Conservation (phyloP, 2,329 filamentous ascomycete genomes). For the Trichothecium roseum region DNA sequence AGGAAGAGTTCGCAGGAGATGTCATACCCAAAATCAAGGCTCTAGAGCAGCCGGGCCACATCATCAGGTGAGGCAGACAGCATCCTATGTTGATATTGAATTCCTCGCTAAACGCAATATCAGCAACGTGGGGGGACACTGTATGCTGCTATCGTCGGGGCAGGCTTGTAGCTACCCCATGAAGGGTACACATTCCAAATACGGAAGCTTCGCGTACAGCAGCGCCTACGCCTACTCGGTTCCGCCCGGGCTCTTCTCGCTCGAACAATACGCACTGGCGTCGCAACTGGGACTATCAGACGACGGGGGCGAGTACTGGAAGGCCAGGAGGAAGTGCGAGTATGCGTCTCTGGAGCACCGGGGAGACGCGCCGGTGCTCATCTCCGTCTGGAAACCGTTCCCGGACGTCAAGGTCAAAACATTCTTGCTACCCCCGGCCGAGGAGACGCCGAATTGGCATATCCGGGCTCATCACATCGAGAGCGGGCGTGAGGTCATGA, state of each 20-base stretch:
- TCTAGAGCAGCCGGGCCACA: slow-evolving; percentile 61
- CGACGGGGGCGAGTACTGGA: slow-evolving; percentile 71
- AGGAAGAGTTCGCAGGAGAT: slow-evolving; percentile 49
- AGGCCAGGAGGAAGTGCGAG: slow-evolving; percentile 58
- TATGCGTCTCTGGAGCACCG: slow-evolving; percentile 51
- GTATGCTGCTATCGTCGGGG: slow-evolving; percentile 64
- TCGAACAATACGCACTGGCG: slow-evolving; percentile 68
- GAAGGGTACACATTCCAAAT: slow-evolving; percentile 73
- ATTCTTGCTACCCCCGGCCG: slow-evolving; percentile 51
- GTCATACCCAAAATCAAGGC: slow-evolving; percentile 49
- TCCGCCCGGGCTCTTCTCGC: slow-evolving; percentile 62
- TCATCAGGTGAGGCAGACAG: slow-evolving; percentile 37
- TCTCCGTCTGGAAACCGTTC: slow-evolving; percentile 63
- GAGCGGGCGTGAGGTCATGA: slow-evolving; percentile 52
- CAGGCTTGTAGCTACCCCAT: slow-evolving; percentile 77
- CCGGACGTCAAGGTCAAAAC: slow-evolving; percentile 56
- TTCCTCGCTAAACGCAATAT: slow-evolving; percentile 1
- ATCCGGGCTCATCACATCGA: slow-evolving; percentile 52
- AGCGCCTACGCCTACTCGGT: slow-evolving; percentile 69
- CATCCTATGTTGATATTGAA: neutral
- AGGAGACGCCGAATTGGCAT: slow-evolving; percentile 57
- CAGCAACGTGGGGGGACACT: slow-evolving; percentile 60
- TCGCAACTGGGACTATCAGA: slow-evolving; percentile 68
- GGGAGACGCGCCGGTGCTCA: slow-evolving; percentile 46
- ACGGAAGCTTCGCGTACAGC: slow-evolving; percentile 70